These are phyloP conservation scores for Emmonsiellopsis sp. DNA, from an alignment of 2,329 filamentous ascomycete genomes.

Conservation along the genomic window DNA sequence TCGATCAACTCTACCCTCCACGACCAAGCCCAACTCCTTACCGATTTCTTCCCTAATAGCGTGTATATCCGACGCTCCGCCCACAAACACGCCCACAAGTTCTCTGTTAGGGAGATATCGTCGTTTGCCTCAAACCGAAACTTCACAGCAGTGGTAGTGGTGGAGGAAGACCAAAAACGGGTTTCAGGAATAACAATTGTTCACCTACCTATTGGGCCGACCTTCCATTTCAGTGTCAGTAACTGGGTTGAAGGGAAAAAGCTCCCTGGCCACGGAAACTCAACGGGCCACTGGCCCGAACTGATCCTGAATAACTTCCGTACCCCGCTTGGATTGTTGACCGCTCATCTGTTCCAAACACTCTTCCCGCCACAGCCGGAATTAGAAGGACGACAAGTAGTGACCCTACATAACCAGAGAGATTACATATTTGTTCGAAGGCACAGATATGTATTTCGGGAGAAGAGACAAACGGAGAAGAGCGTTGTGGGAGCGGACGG, in stretches of 20 bases:
- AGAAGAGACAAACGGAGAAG: conserved; percentile 81
- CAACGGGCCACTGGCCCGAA: conserved; percentile 84
- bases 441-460: conserved; percentile 86
- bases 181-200: conserved; percentile 75
- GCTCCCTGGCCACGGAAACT: conserved; percentile 80
- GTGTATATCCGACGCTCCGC: conserved; percentile 76
- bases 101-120: conserved; percentile 82
- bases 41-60: conserved; percentile 69
- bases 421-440: conserved; percentile 91
- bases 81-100: conserved; percentile 80
- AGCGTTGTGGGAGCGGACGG: conserved; percentile 73
- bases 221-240: conserved; percentile 83
- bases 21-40: conserved; percentile 67
- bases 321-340: conserved; percentile 80
- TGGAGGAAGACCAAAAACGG: conserved; percentile 83
- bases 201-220: conserved; percentile 74
- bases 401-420: conserved; percentile 88
- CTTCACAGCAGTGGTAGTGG: conserved; percentile 73
- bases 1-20: conserved; percentile 83
- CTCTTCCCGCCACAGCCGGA: conserved; percentile 76
- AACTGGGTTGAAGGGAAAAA: conserved; percentile 87
- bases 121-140: conserved; percentile 72
- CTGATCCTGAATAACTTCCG: conserved; percentile 89
- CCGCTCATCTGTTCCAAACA: conserved; percentile 72
- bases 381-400: conserved; percentile 74